Percentiles rank a stretch among this genome's conserved stretches.
phyloP scores from a whole-genome alignment of 2,329 filamentous ascomycete genomes.

The Zalaria obscura region DNA sequence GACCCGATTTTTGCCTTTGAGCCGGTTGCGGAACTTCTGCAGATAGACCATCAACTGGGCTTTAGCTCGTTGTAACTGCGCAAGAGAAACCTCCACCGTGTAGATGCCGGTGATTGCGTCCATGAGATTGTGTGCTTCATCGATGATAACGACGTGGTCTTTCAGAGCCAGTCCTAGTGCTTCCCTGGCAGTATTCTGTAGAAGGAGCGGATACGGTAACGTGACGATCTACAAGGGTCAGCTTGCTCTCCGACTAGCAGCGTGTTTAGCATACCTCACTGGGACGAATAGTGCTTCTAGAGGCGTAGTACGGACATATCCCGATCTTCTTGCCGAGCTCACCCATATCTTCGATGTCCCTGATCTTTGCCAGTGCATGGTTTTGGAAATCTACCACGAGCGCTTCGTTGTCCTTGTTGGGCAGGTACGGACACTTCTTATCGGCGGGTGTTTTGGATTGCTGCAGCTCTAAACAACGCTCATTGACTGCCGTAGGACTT shows the following conservation, averaged over 20 bases:
- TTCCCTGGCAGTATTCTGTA: conserved; percentile 78
- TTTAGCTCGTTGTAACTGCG: conserved; percentile 58
- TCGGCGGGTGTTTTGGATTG: conserved; percentile 48
- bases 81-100: conserved; percentile 59
- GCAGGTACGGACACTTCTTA: conserved; percentile 62
- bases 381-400: conserved; percentile 73
- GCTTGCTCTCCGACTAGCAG: too few relatives aligned
- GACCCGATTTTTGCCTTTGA: conserved; percentile 82
- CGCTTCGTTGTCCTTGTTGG: conserved; percentile 59
- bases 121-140: conserved; percentile 97
- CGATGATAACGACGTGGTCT: conserved; percentile 82
- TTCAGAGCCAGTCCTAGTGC: conserved; percentile 77
- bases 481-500: conserved; percentile 71
- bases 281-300: conserved; percentile 63
- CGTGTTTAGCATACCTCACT: conserved; percentile 44
- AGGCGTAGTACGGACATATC: conserved; percentile 95
- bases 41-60: conserved; percentile 70
- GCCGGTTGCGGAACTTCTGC: conserved; percentile 70
- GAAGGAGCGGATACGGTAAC: conserved; percentile 75
- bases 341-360: conserved; percentile 86
- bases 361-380: conserved; percentile 65
- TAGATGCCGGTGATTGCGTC: conserved; percentile 82
- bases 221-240: conserved; percentile 53
- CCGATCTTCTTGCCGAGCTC: conserved; percentile 62
- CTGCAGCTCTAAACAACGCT: conserved; percentile 81